Percentiles rank a stretch among this genome's conserved stretches.
phyloP scores from a whole-genome alignment of 345 rosid genomes.

The Fremontodendron californicum region DNA sequence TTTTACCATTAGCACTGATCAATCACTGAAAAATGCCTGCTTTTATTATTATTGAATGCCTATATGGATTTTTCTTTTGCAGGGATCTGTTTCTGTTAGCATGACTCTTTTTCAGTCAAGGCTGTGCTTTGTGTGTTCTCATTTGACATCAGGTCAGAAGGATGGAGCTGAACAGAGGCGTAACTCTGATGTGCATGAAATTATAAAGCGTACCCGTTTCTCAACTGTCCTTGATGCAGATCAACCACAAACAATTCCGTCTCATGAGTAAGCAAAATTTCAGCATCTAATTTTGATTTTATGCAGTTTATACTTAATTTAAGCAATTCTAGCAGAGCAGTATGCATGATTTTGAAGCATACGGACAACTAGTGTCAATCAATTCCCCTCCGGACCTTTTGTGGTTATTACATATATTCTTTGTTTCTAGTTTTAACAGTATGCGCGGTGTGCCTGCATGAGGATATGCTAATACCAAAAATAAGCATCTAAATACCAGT shows the following conservation, averaged over 20 bases:
- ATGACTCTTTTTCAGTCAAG: slow-evolving; percentile 91
- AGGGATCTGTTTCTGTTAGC: slow-evolving; percentile 99
- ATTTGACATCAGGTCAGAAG: slow-evolving; percentile 96
- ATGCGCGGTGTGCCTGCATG: too few species aligned
- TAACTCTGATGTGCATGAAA: slow-evolving; percentile 85
- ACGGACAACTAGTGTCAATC: neutral
- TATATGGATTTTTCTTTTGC: slow-evolving; percentile 33
- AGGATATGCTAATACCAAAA: too few species aligned
- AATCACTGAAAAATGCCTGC: neutral
- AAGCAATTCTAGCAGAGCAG: neutral
- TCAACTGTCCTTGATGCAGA: slow-evolving; percentile 59
- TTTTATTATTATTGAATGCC: neutral
- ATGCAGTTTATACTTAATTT: neutral
- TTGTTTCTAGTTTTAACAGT: too few species aligned
- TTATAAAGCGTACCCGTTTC: slow-evolving; percentile 71
- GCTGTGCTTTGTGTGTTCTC: slow-evolving; percentile 95
- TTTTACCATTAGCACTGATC: neutral
- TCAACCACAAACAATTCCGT: slow-evolving; percentile 77
- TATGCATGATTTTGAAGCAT: neutral
- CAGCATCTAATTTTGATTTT: slow-evolving; percentile 5
- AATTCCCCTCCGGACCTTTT: neutral
- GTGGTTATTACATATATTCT: neutral
- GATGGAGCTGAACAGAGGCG: slow-evolving; percentile 89
- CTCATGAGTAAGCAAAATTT: slow-evolving; percentile 71
- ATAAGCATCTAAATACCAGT: too few species aligned